Conservation (phyloP, 441 rosid genomes). For the Cnidoscolus chayamansa region DNA sequence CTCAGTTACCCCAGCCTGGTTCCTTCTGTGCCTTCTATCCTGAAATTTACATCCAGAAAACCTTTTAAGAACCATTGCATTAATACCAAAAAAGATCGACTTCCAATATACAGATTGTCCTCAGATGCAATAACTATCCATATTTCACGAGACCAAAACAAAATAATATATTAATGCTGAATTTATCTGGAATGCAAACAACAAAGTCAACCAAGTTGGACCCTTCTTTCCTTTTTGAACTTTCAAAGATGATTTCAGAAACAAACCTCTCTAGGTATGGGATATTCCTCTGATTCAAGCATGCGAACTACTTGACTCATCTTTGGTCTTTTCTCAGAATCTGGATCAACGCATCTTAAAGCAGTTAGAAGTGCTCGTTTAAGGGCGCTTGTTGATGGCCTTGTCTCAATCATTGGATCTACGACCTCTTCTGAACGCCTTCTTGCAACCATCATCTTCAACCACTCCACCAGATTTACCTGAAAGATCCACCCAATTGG, state of each 20-base stretch:
- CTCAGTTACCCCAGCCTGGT: constrained; percentile 45
- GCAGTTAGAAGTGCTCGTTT: constrained; percentile 85
- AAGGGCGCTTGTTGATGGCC: constrained; percentile 70
- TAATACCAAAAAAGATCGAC: neutral
- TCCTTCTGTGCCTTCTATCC: constrained; percentile 75
- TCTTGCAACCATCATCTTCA: constrained; percentile 87
- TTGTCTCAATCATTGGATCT: constrained; percentile 66
- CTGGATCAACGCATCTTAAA: constrained; percentile 88
- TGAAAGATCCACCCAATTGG: constrained; percentile 27
- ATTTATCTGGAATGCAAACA: neutral
- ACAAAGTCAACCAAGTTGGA: neutral
- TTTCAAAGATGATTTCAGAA: constrained; percentile 10
- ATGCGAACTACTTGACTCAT: constrained; percentile 98
- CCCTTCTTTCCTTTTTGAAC: too few species aligned
- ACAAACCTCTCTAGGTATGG: constrained; percentile 81
- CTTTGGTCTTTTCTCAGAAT: constrained; percentile 78
- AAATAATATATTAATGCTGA: neutral
- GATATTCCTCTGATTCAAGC: constrained; percentile 91
- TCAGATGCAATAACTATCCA: constrained; percentile 2
- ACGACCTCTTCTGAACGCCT: constrained; percentile 76
- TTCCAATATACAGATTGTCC: neutral
- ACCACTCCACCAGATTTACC: constrained; percentile 97
- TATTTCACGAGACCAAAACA: neutral
- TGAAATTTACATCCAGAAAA: constrained; percentile 27
- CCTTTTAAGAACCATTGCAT: constrained; percentile 1